Conservation (phyloP, 192 early-diverging fungal genomes). For the Diversispora epigaea region DNA sequence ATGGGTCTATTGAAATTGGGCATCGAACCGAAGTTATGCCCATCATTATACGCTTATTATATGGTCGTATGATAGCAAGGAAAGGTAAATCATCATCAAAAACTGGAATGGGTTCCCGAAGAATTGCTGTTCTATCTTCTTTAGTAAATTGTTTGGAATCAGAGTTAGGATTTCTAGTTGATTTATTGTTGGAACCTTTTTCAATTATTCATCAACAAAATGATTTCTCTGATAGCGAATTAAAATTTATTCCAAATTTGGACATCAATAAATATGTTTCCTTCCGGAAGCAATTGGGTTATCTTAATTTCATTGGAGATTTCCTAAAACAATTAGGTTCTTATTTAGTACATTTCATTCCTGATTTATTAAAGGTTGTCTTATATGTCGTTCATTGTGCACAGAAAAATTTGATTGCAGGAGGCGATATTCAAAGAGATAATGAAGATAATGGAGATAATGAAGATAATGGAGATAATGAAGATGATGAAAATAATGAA, state of each 20-base stretch:
- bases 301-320: conserved; percentile 76
- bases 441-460: conserved; percentile 35
- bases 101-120: conserved; percentile 66
- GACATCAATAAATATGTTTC: conserved; percentile 37
- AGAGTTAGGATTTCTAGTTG: conserved; percentile 73
- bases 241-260: conserved; percentile 44
- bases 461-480: background rate
- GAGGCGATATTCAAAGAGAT: conserved; percentile 26
- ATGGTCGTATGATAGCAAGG: conserved; percentile 84
- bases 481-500: conserved; percentile 11
- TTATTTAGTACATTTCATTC: conserved; percentile 69
- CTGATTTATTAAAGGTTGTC: conserved; percentile 69
- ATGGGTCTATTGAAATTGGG: conserved; percentile 57
- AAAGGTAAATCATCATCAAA: conserved; percentile 74
- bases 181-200: conserved; percentile 85
- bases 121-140: conserved; percentile 82
- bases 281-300: conserved; percentile 75
- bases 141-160: conserved; percentile 62
- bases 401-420: conserved; percentile 51
- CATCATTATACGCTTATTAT: conserved; percentile 78
- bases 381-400: conserved; percentile 72
- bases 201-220: conserved; percentile 46
- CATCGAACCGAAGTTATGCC: conserved; percentile 75
- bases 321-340: conserved; percentile 79
- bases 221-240: conserved; percentile 36